phyloP scores from a whole-genome alignment of 352 stramenopile species.

The Elongisporangium prolatum region DNA sequence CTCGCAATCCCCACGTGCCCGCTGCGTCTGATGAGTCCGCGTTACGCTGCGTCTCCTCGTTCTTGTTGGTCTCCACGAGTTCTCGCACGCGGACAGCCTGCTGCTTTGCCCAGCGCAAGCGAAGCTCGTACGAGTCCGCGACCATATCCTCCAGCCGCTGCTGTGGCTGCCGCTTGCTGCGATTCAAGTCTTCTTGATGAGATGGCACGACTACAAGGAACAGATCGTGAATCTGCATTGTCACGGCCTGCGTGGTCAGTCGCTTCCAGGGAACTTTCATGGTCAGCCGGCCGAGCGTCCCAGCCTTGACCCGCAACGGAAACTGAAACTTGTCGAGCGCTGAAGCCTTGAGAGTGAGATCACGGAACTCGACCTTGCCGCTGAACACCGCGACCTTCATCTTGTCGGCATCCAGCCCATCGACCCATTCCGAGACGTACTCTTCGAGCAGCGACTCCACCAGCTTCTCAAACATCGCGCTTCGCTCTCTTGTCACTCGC shows the following conservation, averaged over 20 bases:
- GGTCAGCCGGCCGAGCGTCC: slow-evolving; percentile 52
- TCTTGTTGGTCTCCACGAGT: slow-evolving; percentile 65
- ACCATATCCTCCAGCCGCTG: slow-evolving; percentile 18
- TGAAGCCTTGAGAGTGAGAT: slow-evolving; percentile 64
- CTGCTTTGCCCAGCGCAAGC: slow-evolving; percentile 72
- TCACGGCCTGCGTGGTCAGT: slow-evolving; percentile 70
- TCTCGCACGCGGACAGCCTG: slow-evolving; percentile 77
- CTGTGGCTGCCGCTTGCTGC: slow-evolving; percentile 13
- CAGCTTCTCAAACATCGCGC: slow-evolving; percentile 80
- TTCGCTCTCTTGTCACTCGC: not conserved
- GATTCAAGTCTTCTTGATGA: slow-evolving; percentile 51
- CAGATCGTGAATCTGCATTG: slow-evolving; percentile 74
- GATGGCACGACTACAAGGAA: slow-evolving; percentile 65
- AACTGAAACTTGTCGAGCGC: slow-evolving; percentile 77
- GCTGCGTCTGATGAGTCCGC: slow-evolving; percentile 27
- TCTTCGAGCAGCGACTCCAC: slow-evolving; percentile 82
- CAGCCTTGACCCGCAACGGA: slow-evolving; percentile 70
- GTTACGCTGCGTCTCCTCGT: slow-evolving; percentile 23
- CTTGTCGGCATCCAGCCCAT: slow-evolving; percentile 81
- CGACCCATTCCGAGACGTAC: slow-evolving; percentile 85
- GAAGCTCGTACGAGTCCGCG: slow-evolving; percentile 55
- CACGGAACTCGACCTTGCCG: slow-evolving; percentile 78
- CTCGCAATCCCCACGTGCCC: slow-evolving; percentile 63
- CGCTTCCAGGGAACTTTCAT: slow-evolving; percentile 87
- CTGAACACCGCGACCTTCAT: slow-evolving; percentile 84